Evolutionary conservation across 257 asterid species (phyloP).

Genomic region (Plantago major): DNA sequence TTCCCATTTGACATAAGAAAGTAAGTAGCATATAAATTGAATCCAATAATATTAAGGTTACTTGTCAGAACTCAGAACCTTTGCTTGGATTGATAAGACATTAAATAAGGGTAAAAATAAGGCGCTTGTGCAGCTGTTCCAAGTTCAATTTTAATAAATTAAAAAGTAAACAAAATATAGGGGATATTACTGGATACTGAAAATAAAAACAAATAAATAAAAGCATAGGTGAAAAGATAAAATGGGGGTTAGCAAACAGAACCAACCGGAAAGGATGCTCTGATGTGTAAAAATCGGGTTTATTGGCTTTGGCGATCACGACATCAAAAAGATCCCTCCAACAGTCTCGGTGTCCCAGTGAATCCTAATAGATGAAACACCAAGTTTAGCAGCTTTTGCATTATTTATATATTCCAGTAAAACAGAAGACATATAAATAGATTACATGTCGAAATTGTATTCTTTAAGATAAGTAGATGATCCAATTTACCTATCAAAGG

Average conservation of each 20-base stretch:
- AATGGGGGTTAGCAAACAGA: slow-evolving; percentile 21
- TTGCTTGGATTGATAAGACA: too few relatives aligned
- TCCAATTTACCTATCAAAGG: too few relatives aligned
- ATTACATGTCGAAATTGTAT: not conserved
- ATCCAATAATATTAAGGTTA: too few relatives aligned
- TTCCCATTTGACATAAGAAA: too few relatives aligned
- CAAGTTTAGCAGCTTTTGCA: slow-evolving; percentile 17
- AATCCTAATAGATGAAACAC: slow-evolving; percentile 47
- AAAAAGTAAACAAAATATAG: not conserved
- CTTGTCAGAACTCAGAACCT: too few relatives aligned
- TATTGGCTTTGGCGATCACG: slow-evolving; percentile 90
- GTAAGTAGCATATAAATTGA: too few relatives aligned
- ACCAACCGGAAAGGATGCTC: slow-evolving; percentile 99
- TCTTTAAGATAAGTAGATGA: not conserved
- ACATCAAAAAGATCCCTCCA: slow-evolving; percentile 99
- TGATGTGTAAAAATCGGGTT: slow-evolving; percentile 95
- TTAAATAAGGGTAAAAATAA: too few relatives aligned
- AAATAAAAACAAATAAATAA: not conserved
- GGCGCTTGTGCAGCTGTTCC: slow-evolving; percentile 3
- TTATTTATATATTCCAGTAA: slow-evolving; percentile 6
- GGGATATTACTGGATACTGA: not conserved
- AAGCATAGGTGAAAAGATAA: slow-evolving; percentile 5
- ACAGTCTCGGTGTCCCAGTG: slow-evolving; percentile 69
- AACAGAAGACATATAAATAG: not conserved
- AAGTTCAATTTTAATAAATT: not conserved